Conservation (phyloP, 2,329 filamentous ascomycete genomes). For the Simplicillium sp. region DNA sequence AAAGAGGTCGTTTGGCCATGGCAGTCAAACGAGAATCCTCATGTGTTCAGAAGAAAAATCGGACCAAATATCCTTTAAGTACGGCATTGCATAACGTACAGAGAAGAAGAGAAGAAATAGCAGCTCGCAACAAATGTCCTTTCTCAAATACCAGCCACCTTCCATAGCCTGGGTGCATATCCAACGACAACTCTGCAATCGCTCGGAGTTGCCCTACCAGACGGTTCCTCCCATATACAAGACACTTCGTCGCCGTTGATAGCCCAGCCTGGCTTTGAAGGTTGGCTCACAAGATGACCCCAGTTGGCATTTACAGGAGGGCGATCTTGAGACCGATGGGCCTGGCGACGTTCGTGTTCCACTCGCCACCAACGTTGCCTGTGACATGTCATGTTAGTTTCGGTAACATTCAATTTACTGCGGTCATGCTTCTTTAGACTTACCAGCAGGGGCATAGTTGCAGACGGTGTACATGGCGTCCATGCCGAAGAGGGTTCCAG, state of each 20-base stretch:
- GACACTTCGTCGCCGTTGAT: no score
- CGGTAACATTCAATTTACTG: no score
- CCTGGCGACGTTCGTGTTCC: constrained; percentile 37
- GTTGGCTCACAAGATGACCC: background rate
- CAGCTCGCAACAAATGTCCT: constrained; percentile 2
- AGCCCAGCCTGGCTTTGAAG: no score
- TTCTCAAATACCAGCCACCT: constrained; percentile 5
- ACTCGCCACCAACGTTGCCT: constrained; percentile 45
- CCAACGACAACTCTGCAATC: no score
- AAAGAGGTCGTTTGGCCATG: background rate
- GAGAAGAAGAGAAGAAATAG: constrained; percentile 11
- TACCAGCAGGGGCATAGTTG: constrained; percentile 74
- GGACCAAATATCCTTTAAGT: constrained; percentile 8
- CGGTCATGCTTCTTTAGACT: constrained; percentile 16
- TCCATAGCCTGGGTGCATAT: background rate
- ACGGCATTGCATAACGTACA: constrained; percentile 12
- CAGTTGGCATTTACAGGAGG: constrained; percentile 1
- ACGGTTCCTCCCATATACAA: no score
- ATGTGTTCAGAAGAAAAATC: constrained; percentile 2
- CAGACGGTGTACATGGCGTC: constrained; percentile 72
- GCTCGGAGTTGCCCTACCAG: no score
- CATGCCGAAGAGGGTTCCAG: constrained; percentile 37
- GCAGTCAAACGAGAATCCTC: no score
- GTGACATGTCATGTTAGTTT: background rate
- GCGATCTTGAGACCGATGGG: constrained; percentile 18